Percentiles rank a stretch among this genome's conserved stretches.
These are phyloP conservation scores for Aphanomyces euteiches DNA, from an alignment of 352 stramenopile species.

Conservation along the genomic window DNA sequence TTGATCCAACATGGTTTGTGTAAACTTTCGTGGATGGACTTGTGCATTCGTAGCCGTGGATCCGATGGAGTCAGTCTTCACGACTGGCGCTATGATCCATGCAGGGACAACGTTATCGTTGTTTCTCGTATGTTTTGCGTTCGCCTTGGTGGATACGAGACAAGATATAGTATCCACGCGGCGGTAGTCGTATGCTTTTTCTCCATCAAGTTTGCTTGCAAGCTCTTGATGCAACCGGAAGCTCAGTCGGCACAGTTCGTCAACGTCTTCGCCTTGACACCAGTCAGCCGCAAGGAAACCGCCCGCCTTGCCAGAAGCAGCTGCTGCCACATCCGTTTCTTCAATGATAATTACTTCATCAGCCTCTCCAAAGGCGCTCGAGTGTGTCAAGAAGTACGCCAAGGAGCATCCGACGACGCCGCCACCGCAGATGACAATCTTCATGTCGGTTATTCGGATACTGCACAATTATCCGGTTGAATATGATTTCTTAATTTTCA, in stretches of 20 bases:
- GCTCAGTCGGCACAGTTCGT: conserved; percentile 56
- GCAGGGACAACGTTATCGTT: background rate
- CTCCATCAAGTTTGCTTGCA: conserved; percentile 37
- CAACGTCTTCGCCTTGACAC: conserved; percentile 54
- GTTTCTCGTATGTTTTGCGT: background rate
- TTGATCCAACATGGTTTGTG: conserved; percentile 40
- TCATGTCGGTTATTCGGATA: background rate
- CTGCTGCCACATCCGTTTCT: conserved; percentile 48
- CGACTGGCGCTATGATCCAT: conserved; percentile 13
- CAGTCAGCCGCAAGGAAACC: conserved; percentile 80
- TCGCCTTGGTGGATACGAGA: conserved; percentile 21
- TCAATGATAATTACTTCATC: conserved; percentile 51
- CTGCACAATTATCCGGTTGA: conserved; percentile 12
- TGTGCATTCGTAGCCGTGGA: conserved; percentile 29
- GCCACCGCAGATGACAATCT: conserved; percentile 26
- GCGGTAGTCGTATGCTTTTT: conserved; percentile 12
- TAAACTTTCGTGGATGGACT: conserved; percentile 53
- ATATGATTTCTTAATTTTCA: background rate
- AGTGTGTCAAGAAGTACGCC: conserved; percentile 22
- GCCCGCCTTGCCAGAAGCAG: conserved; percentile 78
- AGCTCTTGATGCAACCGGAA: conserved; percentile 81
- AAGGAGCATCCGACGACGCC: conserved; percentile 22
- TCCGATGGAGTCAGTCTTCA: conserved; percentile 1
- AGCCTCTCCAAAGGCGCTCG: background rate
- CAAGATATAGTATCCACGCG: conserved; percentile 26